Conservation (phyloP, 345 rosid genomes). For the Citrus maxima region DNA sequence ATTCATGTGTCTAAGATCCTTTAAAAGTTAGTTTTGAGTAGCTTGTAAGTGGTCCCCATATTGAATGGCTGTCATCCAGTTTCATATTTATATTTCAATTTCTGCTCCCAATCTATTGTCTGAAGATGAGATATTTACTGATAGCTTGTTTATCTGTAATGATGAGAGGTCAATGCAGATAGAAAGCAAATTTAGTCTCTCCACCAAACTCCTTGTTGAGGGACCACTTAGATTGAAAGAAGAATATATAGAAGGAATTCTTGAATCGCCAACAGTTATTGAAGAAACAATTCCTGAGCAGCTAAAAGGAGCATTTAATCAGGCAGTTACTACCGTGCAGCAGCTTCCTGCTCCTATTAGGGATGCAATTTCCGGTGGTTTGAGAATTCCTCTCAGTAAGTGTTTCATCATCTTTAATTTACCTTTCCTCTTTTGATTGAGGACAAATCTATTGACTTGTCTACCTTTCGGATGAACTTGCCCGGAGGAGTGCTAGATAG, state of each 20-base stretch:
- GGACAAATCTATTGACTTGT: too few relatives aligned
- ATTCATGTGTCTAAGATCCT: not conserved
- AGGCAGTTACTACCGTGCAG: conserved; percentile 60
- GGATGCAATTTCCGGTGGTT: conserved; percentile 63
- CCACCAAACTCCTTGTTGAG: conserved; percentile 71
- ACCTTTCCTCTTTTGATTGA: not conserved
- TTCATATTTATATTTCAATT: not conserved
- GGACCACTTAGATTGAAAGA: conserved; percentile 95
- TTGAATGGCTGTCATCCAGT: not conserved
- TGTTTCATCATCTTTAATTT: not conserved
- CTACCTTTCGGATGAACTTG: too few relatives aligned
- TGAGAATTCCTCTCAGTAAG: conserved; percentile 87
- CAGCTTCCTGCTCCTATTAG: conserved; percentile 79
- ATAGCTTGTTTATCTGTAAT: not conserved
- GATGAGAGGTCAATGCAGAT: conserved; percentile 44
- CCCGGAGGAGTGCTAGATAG: too few relatives aligned
- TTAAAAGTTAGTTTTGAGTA: not conserved
- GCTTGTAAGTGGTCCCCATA: not conserved
- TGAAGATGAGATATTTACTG: not conserved
- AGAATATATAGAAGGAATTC: conserved; percentile 73
- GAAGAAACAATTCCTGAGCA: conserved; percentile 84
- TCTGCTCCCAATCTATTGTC: not conserved
- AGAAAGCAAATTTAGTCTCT: conserved; percentile 66
- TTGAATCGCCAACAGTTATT: conserved; percentile 75
- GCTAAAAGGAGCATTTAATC: conserved; percentile 71